Base-by-base conservation (phyloP, 2,329 filamentous ascomycete species). In the Westerdykella ornata region DNA sequence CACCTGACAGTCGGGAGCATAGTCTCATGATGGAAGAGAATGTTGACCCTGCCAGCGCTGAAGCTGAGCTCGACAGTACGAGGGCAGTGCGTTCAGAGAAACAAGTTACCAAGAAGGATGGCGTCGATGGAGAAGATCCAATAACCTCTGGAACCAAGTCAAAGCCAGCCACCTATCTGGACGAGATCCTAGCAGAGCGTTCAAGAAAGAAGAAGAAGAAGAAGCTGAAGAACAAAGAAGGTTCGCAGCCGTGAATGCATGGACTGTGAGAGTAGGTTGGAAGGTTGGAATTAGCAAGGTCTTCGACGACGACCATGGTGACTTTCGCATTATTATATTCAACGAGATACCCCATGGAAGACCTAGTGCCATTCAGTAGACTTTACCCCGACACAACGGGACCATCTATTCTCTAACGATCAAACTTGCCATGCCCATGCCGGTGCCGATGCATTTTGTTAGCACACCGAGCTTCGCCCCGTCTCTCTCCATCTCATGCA, bases 391-490 rank as follows among this genome's bases (percentile, higher is more conserved):
- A n/a, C n/a, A n/a, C n/a, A n/a, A n/a, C n/a, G n/a, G n/a, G n/a
- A n/a, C 31, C 7, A 15, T 8, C 39, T 64, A 72, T 51, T 74
- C 72, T 38, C 70, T 57, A 2, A 74, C 67, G 48, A 75, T 69
- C 64, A 74, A 65, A 55, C 68, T 72, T 28, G 72, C 72, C 72
- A 74, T 74, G 1, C 72, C 72, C 72, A 75, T 75, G 1, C 67
- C 67, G 14, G 72, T 74, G 2, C 72, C 72, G 51, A 74, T 72
- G 65, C 89, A 96, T 86, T 96, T 94, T 58, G 84, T 92, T 42
- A 94, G 78, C 34, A 95, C 86, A 52, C 89, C 88, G 36, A 94
- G 72, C 65, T 90, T 75, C 44, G 84, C 75, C 1, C 80, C 77
- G 41, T 74, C 75, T 53, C 85, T 67, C 67, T 79, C 70, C 79